Evolutionary conservation across 192 early-diverging fungal genomes (phyloP).

Genomic region (Backusella parvicylindrica): DNA sequence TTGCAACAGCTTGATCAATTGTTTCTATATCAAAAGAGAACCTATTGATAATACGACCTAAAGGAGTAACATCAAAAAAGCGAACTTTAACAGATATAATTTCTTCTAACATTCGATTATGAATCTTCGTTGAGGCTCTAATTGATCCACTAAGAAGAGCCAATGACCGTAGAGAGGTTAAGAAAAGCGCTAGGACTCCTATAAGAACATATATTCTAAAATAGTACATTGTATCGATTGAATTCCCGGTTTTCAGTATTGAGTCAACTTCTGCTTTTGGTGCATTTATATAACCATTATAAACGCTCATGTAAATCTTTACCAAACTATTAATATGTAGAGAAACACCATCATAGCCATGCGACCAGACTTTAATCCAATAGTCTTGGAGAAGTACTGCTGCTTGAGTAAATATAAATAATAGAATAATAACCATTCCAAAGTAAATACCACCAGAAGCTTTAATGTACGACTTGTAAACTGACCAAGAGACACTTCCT

Average conservation of each 20-base stretch:
- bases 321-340: not conserved
- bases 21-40: constrained; percentile 85
- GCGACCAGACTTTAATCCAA: not conserved
- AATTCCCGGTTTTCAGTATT: not conserved
- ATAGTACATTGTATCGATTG: not conserved
- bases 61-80: constrained; percentile 87
- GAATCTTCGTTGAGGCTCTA: constrained; percentile 52
- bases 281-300: not conserved
- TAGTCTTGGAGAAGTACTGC: not conserved
- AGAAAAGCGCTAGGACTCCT: not conserved
- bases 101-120: constrained; percentile 48
- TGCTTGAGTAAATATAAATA: not conserved
- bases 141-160: constrained; percentile 42
- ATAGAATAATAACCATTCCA: not conserved
- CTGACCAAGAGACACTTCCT: not conserved
- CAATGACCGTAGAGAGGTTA: not conserved
- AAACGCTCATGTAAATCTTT: no score
- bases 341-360: not conserved
- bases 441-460: not conserved
- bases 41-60: constrained; percentile 85
- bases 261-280: no score
- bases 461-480: not conserved
- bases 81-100: constrained; percentile 69
- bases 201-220: not conserved
- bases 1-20: constrained; percentile 59